Percentiles rank a stretch among this genome's conserved stretches.
phyloP scores from a whole-genome alignment of 805 yeast species.

The Wickerhamomyces strasburgensis region DNA sequence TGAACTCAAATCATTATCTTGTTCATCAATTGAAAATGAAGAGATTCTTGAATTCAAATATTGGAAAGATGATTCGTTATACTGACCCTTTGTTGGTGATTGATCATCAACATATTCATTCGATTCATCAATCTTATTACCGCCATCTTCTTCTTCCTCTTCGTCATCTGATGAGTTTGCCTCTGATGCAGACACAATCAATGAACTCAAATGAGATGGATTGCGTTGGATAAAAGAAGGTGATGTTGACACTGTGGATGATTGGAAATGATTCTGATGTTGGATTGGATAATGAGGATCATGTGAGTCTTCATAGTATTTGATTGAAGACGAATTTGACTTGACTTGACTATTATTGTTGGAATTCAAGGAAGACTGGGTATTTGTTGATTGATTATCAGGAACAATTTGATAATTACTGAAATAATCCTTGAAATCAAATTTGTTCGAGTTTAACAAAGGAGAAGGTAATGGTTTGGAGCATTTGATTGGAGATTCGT shows the following conservation, averaged over 20 bases:
- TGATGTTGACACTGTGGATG: no score
- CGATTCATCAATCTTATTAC: conserved; percentile 1
- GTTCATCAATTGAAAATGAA: conserved; percentile 8
- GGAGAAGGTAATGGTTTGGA: conserved; percentile 49
- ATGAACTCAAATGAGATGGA: conserved; percentile 5
- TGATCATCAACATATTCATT: not conserved
- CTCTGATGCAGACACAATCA: conserved; percentile 14
- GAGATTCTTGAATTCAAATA: conserved; percentile 5
- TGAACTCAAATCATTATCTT: conserved; percentile 10
- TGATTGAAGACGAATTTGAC: conserved; percentile 14
- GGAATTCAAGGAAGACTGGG: conserved; percentile 9
- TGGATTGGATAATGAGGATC: conserved; percentile 4
- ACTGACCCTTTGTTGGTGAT: not conserved
- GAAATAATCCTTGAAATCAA: conserved; percentile 11
- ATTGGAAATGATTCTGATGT: conserved; percentile 1
- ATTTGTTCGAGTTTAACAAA: conserved; percentile 22
- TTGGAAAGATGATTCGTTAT: not conserved
- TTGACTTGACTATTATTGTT: conserved; percentile 1
- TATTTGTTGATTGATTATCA: no score
- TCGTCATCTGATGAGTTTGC: conserved; percentile 12
- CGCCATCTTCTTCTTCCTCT: conserved; percentile 3
- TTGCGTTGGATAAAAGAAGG: conserved; percentile 6
- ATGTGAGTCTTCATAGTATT: conserved; percentile 12
- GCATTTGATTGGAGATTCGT: conserved; percentile 23
- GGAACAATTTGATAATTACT: conserved; percentile 5